Base-by-base conservation (phyloP, 2,329 filamentous ascomycete species). In the Venturia aucupariae region DNA sequence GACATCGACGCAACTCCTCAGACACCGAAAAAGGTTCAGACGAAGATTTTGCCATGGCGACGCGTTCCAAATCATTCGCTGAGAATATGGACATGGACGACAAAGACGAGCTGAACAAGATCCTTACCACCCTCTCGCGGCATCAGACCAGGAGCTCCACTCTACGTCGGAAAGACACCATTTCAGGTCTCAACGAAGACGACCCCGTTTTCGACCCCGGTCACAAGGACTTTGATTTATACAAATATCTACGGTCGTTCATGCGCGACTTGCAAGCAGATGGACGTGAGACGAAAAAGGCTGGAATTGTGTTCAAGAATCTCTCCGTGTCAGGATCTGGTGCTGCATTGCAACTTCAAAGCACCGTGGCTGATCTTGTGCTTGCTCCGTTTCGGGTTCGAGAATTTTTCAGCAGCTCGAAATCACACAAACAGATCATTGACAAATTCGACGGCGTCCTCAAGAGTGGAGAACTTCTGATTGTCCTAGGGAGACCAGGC, bases 321-420 rank as follows among this genome's bases (percentile, higher is more conserved):
- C 79, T 90, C 41, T 83, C 82, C 64, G 85, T 91, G 0, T 86
- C 80, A 6, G 88, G 88, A 0, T 86, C 85, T 0, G 88, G 87
- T 0, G 80, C 82, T 2, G 86, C 86, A 0, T 72, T 91, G 30
- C 86, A 90, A 67, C 77, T 90, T 1, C 89, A 92, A 70, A 79
- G 85, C 64, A 90, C 84, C 2, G 85, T 91, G 3, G 80, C 78
- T 2, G 85, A 85, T 1, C 74, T 84, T 8, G 71, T 89, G 27
- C 72, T 82, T 66, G 78, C 82, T 0, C 88, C 86, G 0, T 74
- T 89, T 27, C 79, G 84, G 1, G 71, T 84, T 0, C 78, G 81
- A 0, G 83, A 89, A 65, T 75, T 81, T 51, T 77, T 89, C 61
- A 81, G 78, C 64, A 72, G 75, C 54, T 71, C 72, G 27, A 75